Evolutionary conservation across 352 stramenopile genomes (phyloP).

Genomic region (Phytophthora fragariaefolia): DNA sequence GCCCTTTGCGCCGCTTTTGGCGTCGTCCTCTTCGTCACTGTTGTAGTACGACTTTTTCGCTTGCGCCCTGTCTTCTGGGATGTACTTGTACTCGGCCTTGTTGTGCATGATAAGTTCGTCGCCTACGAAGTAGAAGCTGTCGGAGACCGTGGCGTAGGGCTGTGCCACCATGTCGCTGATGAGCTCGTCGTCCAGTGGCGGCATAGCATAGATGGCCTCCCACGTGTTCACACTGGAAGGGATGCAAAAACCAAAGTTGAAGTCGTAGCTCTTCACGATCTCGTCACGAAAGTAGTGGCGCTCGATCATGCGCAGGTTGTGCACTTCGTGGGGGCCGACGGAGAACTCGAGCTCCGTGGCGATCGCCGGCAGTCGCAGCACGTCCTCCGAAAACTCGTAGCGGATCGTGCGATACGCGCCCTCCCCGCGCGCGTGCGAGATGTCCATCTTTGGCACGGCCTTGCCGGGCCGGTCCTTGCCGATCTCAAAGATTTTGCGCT

Average conservation of each 20-base stretch:
- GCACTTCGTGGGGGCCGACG: constrained; percentile 91
- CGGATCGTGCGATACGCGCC: constrained; percentile 92
- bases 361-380: constrained; percentile 91
- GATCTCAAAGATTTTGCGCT: constrained; percentile 96
- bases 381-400: constrained; percentile 96
- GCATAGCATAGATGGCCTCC: constrained; percentile 95
- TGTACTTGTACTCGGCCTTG: constrained; percentile 95
- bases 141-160: constrained; percentile 94
- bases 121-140: constrained; percentile 97
- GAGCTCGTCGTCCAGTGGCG: constrained; percentile 92
- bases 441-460: constrained; percentile 84
- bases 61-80: constrained; percentile 89
- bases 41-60: constrained; percentile 93
- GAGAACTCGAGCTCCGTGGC: constrained; percentile 93
- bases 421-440: constrained; percentile 88
- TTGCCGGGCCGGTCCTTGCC: constrained; percentile 72
- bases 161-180: constrained; percentile 95
- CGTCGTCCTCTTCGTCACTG: constrained; percentile 82
- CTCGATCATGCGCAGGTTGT: constrained; percentile 96
- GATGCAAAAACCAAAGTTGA: constrained; percentile 97
- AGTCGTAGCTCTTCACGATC: constrained; percentile 96
- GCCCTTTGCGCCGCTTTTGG: constrained; percentile 62
- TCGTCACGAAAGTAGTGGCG: constrained; percentile 96
- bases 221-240: constrained; percentile 95
- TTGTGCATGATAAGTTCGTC: constrained; percentile 98